These are phyloP conservation scores for Pachyrhizus erosus DNA, from an alignment of 306 rosid species.

Conservation along the genomic window DNA sequence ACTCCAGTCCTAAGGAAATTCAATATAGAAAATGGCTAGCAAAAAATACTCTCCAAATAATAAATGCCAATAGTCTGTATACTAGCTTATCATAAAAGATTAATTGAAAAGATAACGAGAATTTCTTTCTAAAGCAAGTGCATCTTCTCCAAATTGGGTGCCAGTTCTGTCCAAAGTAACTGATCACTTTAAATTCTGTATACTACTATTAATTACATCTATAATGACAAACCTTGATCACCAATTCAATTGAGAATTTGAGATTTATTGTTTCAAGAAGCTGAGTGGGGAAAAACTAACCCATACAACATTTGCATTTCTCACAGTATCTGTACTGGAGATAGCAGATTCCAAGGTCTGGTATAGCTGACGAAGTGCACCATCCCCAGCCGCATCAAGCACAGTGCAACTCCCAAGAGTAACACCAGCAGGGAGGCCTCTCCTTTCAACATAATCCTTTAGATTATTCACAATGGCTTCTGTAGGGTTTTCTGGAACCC, in stretches of 20 bases:
- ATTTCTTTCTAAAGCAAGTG: slow-evolving; percentile 9
- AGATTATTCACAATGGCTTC: slow-evolving; percentile 70
- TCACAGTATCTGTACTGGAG: slow-evolving; percentile 37
- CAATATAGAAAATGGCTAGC: not conserved
- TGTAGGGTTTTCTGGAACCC: slow-evolving; percentile 82
- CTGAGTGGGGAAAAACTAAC: slow-evolving; percentile 54
- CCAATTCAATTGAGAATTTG: not conserved
- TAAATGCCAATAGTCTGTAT: not conserved
- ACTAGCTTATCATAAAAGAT: not conserved
- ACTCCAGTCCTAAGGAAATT: not conserved
- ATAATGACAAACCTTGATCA: not conserved
- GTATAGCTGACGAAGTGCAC: slow-evolving; percentile 60
- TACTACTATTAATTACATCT: not conserved
- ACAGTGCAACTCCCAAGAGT: slow-evolving; percentile 82
- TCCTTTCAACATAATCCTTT: slow-evolving; percentile 63
- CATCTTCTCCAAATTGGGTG: slow-evolving; percentile 10
- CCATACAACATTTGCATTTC: slow-evolving; percentile 75
- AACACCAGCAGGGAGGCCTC: slow-evolving; percentile 73
- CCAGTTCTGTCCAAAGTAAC: not conserved
- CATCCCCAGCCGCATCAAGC: slow-evolving; percentile 77
- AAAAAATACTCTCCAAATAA: not conserved
- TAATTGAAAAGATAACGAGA: not conserved
- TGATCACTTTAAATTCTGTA: not conserved
- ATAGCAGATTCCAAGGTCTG: slow-evolving; percentile 66
- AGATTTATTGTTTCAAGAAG: slow-evolving; percentile 2